Evolutionary conservation across 164 flowering plant genomes (phyloP), one percentile per base, ranked within the genome.

Genomic region (Euptelea pleiosperma): DNA sequence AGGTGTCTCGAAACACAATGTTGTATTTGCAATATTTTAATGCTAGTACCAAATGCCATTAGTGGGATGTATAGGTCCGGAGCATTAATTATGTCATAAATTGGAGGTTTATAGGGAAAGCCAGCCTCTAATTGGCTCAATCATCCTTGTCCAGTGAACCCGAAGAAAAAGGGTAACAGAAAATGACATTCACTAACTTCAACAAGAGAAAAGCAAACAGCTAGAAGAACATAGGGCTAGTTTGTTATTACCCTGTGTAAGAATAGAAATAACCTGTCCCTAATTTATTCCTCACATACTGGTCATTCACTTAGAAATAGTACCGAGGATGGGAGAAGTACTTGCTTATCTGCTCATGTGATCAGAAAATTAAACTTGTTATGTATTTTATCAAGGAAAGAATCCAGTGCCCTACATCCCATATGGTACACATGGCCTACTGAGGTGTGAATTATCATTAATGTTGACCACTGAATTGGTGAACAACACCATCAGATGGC

Each of bases 221-320:
- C 19, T 19, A 54, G 10, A 22, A 47, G 30, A 24, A 8, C 4
- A 39, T 21, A 16, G 18, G 25, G 26, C 36, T 3, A 25, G 19
- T 44, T 36, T 6, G 54, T 3, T 34, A 73, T 55, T 76, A 84
- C 94, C 73, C 81, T 69, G 71, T 84, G 88, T n/a, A 85, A 73
- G 48, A 85, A 88, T 24, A 92, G 96, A 52, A 83, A 71, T 41
- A 88, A 66, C 26, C 82, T 69, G 37, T 83, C 80, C 64, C 85
- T 80, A 88, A 66, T 70, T 88, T 88, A 65, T 85, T 88, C 73
- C 72, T 70, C 73, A 88, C 96, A 41, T 85, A 88, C 10, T 75
- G 79, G 51, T 85, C 85, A 66, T 82, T 82, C 50, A 85, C 96
- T 79, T 82, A 85, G 61, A 88, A 88, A 53, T 88, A 88, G 64